Percentiles rank a stretch among this genome's conserved stretches.
Evolutionary conservation across 2,329 filamentous ascomycete species (phyloP).

Genomic region (Cercospora zeae-maydis): DNA sequence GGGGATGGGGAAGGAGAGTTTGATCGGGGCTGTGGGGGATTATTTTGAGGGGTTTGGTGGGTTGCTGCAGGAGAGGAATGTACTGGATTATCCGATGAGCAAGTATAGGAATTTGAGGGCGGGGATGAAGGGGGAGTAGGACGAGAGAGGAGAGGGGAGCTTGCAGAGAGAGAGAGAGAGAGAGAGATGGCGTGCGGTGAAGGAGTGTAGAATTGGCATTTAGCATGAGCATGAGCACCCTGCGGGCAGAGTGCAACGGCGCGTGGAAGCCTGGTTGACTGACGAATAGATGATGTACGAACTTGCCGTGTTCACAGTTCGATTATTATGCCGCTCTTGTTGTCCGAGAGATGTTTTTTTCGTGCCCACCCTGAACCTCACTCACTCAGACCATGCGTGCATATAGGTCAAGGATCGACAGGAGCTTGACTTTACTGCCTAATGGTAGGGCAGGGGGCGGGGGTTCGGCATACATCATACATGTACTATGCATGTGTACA

Average conservation of each 20-base stretch:
- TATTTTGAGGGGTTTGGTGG: constrained; percentile 35
- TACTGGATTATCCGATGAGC: constrained; percentile 50
- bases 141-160: background rate
- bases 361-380: no score
- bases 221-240: background rate
- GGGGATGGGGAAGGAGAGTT: constrained; percentile 46
- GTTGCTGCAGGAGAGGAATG: constrained; percentile 48
- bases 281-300: background rate
- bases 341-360: no score
- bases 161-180: no score
- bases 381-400: no score
- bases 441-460: no score
- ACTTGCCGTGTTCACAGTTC: background rate
- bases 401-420: no score
- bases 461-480: no score
- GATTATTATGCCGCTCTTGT: no score
- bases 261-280: background rate
- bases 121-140: constrained; percentile 35
- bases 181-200: no score
- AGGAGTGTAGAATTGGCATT: background rate
- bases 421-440: no score
- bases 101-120: constrained; percentile 52
- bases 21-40: constrained; percentile 40
- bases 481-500: no score
- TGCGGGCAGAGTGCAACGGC: background rate